These are phyloP conservation scores for Dovyalis caffra DNA, from an alignment of 345 rosid species.

Conservation along the genomic window DNA sequence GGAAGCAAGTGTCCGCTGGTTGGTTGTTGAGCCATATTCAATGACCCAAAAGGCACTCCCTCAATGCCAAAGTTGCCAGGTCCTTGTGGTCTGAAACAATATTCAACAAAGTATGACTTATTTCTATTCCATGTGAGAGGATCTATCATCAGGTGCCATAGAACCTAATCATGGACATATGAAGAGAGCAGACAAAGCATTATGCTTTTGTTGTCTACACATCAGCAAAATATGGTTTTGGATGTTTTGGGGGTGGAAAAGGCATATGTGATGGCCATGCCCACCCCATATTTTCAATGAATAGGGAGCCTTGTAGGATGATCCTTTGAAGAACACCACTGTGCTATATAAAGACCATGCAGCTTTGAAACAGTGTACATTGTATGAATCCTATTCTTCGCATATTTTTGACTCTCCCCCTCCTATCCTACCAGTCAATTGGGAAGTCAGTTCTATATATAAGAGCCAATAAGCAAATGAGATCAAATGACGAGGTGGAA, in stretches of 20 bases:
- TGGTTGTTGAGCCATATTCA: conserved; percentile 28
- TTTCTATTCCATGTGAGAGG: neutral
- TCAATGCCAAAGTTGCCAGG: conserved; percentile 25
- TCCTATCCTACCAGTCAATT: neutral
- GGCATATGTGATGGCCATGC: neutral
- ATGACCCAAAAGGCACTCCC: conserved; percentile 19
- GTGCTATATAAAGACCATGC: neutral
- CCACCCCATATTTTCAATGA: neutral
- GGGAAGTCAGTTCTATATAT: neutral
- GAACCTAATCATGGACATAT: neutral
- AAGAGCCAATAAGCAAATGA: neutral
- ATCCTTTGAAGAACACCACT: neutral
- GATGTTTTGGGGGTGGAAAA: neutral
- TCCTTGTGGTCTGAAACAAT: conserved; percentile 40
- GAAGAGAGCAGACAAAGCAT: neutral
- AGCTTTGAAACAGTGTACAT: neutral
- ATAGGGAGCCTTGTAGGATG: neutral
- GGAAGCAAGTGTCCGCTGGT: conserved; percentile 32
- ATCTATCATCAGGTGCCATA: neutral
- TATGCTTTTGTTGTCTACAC: neutral
- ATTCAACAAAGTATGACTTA: neutral
- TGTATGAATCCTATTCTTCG: neutral
- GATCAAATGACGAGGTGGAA: neutral
- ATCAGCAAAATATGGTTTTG: neutral
- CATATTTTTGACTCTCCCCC: neutral